Evolutionary conservation across 345 rosid genomes (phyloP), one percentile per base, ranked within the genome.

Genomic region (Physaria fendleri): DNA sequence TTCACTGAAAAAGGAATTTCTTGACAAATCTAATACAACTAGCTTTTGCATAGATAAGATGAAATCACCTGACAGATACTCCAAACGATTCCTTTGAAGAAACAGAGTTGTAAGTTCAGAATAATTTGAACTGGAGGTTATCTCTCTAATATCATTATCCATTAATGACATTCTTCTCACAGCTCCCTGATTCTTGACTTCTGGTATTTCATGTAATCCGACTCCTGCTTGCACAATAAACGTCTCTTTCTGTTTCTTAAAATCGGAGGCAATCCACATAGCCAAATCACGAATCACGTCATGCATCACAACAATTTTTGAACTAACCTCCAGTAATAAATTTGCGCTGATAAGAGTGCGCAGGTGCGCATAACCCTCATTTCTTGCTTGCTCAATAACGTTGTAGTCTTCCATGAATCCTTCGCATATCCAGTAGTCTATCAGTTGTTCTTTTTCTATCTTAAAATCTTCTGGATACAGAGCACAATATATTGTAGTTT

Each of bases 81-180:
- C 1, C 32, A 22, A 44, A 0, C 1, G 0, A 44, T 44, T 44
- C 0, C 3, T 0, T 1, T 11, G 25, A 0, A 42, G 48, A 15
- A 43, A 12, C 43, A 74, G 29, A 12, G 74, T 64, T 45, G 40
- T 43, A 20, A 74, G 64, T 28, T 53, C 37, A 17, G 53, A 60
- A 27, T 63, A 59, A 1, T 22, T 37, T 5, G 74, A 56, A n/a
- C 14, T 4, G 41, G 42, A 60, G 0, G 8, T 8, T 12, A 74
- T 55, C 18, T 18, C 44, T n/a, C 59, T 32, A 23, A 68, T 57
- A 6, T 63, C 27, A 38, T 57, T 68, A 6, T 5, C 23, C 60
- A 74, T 45, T 29, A 74, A 8, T 8, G 74, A 69, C 47, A 42
- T 42, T 3, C 47, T 42, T 42, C 7, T 42, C 8, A 42, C 47